A percentile compares a stretch with the other conserved stretches of the same genome.
phyloP scores from a whole-genome alignment of 1,284 basidiomycete species.

The Hypsizygus ulmarius region DNA sequence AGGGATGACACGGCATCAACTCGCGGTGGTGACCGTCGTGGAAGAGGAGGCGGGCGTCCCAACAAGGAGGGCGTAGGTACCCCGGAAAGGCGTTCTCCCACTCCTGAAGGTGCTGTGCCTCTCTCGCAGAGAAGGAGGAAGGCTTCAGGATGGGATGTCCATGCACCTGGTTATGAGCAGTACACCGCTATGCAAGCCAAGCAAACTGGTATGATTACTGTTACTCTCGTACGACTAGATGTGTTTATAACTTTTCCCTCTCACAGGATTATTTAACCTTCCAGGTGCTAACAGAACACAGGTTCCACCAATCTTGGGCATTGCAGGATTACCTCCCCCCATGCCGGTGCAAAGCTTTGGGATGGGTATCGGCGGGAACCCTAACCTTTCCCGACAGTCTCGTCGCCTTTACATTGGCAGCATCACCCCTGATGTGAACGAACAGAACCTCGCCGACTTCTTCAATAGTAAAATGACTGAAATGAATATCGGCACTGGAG shows the following conservation, averaged over 20 bases:
- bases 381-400: slow-evolving; percentile 87
- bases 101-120: slow-evolving; percentile 81
- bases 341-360: slow-evolving; percentile 80
- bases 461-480: slow-evolving; percentile 97
- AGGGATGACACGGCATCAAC: slow-evolving; percentile 19
- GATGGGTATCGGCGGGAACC: slow-evolving; percentile 80
- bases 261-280: slow-evolving; percentile 83
- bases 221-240: not conserved
- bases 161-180: slow-evolving; percentile 93
- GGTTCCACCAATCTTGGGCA: slow-evolving; percentile 76
- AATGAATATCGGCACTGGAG: slow-evolving; percentile 80
- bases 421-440: slow-evolving; percentile 89
- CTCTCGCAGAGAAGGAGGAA: slow-evolving; percentile 85
- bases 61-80: slow-evolving; percentile 57
- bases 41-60: slow-evolving; percentile 37
- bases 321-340: slow-evolving; percentile 76
- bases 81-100: slow-evolving; percentile 82
- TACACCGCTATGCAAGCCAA: slow-evolving; percentile 96
- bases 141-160: slow-evolving; percentile 93
- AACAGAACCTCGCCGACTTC: slow-evolving; percentile 86
- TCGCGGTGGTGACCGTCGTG: slow-evolving; percentile 38
- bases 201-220: slow-evolving; percentile 72
- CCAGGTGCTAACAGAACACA: slow-evolving; percentile 89
- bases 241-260: not conserved
- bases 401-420: slow-evolving; percentile 95